Evolutionary conservation across 2,329 filamentous ascomycete genomes (phyloP), one percentile per base, ranked within the genome.

Genomic region (Aureobasidium subglaciale): DNA sequence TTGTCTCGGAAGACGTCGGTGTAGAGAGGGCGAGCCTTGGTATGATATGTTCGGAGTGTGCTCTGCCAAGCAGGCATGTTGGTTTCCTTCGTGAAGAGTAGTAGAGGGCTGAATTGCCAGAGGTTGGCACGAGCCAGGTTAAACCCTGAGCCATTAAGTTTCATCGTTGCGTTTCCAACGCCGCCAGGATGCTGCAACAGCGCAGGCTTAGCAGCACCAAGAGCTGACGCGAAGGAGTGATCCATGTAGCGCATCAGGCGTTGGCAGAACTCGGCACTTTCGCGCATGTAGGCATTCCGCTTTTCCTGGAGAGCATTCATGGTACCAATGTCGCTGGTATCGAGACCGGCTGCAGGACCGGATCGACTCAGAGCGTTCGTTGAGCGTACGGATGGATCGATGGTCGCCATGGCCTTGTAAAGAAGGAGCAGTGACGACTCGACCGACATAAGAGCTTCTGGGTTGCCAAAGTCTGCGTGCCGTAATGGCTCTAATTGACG

Each of bases 271-370:
- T 81, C 73, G 20, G 79, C 75, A 62, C 86, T 90, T 67, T 95
- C 88, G 13, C 83, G 78, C 56, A 85, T 77, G 65, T 96, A 99
- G 67, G 89, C 86, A 60, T 95, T 87, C 69, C 90, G 93, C 79
- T 96, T 96, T 70, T 97, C 90, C 63, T 90, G 88, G 24, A 99
- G 83, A 37, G 95, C 91, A 55, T 88, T 85, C 92, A 99, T 97
- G 62, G 89, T 86, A 30, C 88, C 79, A 48, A 85, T 73, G 59
- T 84, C 89, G 59, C 86, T 90, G 64, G 58, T 59, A 50, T 81
- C 85, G 63, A 87, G 84, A 11, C 87, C 81, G 53, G 76, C 68
- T 46, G 81, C 84, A 63, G 87, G 84, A 10, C 87, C 81, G 55
- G 76, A 69, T 66, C 50, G 67, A 63, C 52, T 74, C 70, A 20